Percentiles rank a stretch among this genome's conserved stretches.
Evolutionary conservation across 495 filamentous ascomycete genomes (phyloP).

Genomic region (Penicillium egyptiacum): DNA sequence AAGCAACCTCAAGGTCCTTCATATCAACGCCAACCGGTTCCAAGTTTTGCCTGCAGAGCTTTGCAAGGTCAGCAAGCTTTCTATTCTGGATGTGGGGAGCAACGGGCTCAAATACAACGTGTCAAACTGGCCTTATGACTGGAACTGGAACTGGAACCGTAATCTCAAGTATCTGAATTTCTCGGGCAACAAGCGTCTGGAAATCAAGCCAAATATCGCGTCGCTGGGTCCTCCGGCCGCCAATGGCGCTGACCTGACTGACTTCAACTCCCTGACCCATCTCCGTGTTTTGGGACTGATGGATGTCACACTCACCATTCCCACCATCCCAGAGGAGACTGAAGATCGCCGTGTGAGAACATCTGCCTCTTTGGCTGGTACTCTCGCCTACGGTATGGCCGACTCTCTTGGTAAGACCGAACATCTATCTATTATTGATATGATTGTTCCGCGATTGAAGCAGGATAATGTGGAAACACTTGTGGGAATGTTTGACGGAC

Average conservation of each 20-base stretch:
- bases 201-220: conserved; percentile 84
- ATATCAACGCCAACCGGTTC: conserved; percentile 97
- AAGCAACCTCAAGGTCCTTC: conserved; percentile 79
- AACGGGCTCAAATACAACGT: conserved; percentile 99
- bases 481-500: conserved; percentile 92
- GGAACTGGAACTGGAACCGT: conserved; percentile 99
- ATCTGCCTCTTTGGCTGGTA: conserved; percentile 86
- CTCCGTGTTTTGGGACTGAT: conserved; percentile 90
- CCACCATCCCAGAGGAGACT: conserved; percentile 88
- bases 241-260: conserved; percentile 75
- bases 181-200: conserved; percentile 93
- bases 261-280: conserved; percentile 84
- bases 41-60: conserved; percentile 95
- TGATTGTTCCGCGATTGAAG: conserved; percentile 90
- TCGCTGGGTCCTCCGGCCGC: conserved; percentile 45
- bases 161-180: conserved; percentile 94
- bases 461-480: conserved; percentile 89
- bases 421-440: conserved; percentile 95
- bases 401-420: conserved; percentile 92
- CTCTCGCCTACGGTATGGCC: conserved; percentile 93
- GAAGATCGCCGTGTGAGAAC: conserved; percentile 95
- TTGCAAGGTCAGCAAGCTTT: conserved; percentile 85
- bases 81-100: conserved; percentile 91
- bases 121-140: conserved; percentile 98
- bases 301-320: conserved; percentile 94